A percentile compares a stretch with the other conserved stretches of the same genome.
Evolutionary conservation across 768 basidiomycete genomes (phyloP).

Genomic region (Antrodiella citrinella): DNA sequence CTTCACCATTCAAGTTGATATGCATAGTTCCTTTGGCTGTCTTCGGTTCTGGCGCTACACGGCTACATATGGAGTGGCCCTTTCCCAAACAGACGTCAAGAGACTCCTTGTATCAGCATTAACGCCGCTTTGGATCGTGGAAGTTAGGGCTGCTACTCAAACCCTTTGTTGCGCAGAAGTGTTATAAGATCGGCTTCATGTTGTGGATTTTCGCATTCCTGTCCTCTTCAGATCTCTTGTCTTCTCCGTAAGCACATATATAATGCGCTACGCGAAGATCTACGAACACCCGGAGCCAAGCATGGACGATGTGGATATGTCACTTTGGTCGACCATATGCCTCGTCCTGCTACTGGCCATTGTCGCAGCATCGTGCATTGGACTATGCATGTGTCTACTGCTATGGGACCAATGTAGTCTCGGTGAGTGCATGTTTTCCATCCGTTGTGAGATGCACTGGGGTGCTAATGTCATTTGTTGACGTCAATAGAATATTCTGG

Average conservation of each 20-base stretch:
- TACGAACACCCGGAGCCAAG: conserved; percentile 18
- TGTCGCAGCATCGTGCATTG: conserved; percentile 16
- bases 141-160: no score
- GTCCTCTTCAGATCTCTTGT: background rate
- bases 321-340: conserved; percentile 20
- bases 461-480: no score
- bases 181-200: no score
- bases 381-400: conserved; percentile 15
- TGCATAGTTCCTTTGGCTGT: no score
- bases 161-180: no score
- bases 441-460: background rate
- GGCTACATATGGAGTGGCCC: no score
- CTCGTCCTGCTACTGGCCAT: conserved; percentile 17
- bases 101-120: no score
- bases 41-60: no score
- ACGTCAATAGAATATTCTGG: no score
- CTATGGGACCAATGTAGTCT: conserved; percentile 17
- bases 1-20: no score
- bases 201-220: background rate
- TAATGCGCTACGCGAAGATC: conserved; percentile 13
- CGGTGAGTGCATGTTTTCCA: conserved; percentile 14
- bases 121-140: no score
- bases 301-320: conserved; percentile 14
- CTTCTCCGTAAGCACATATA: background rate
- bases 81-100: no score